These are phyloP conservation scores for Kluyveromyces siamensis DNA, from an alignment of 805 yeast species.

Conservation along the genomic window DNA sequence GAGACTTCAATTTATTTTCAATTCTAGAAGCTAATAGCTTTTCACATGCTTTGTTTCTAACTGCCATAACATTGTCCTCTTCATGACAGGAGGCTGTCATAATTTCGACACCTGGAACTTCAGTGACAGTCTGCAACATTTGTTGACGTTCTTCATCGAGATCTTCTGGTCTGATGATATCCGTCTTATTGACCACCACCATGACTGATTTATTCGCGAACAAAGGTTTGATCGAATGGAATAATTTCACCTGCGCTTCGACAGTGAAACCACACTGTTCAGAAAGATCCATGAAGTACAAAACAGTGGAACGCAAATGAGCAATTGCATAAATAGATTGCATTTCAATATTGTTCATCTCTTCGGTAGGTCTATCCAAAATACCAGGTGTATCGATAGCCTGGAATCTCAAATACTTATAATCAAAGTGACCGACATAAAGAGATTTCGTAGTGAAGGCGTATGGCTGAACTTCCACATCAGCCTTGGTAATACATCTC, in stretches of 20 bases:
- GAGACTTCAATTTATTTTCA: constrained; percentile 91
- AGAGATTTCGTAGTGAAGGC: constrained; percentile 97
- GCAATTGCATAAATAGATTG: constrained; percentile 98
- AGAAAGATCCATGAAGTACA: constrained; percentile 96
- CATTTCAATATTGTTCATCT: constrained; percentile 99
- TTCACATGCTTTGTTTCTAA: constrained; percentile 95
- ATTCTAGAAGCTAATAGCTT: constrained; percentile 90
- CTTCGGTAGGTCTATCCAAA: constrained; percentile 96
- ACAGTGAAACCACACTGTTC: constrained; percentile 99
- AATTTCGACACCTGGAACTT: constrained; percentile 77
- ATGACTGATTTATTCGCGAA: constrained; percentile 94
- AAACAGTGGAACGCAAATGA: constrained; percentile 90
- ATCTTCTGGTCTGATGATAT: constrained; percentile 79
- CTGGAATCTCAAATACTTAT: constrained; percentile 94
- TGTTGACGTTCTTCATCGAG: constrained; percentile 67
- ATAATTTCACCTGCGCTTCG: constrained; percentile 94
- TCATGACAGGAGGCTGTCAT: constrained; percentile 90
- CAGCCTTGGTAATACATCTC: constrained; percentile 90
- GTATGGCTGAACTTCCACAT: constrained; percentile 98
- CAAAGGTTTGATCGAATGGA: constrained; percentile 93
- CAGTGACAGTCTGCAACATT: constrained; percentile 54
- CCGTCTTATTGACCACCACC: constrained; percentile 93
- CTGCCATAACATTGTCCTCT: constrained; percentile 91
- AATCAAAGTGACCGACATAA: constrained; percentile 98
- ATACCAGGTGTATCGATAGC: constrained; percentile 99